Evolutionary conservation across 2,329 filamentous ascomycete species (phyloP).

Genomic region (Blumeria hordei): DNA sequence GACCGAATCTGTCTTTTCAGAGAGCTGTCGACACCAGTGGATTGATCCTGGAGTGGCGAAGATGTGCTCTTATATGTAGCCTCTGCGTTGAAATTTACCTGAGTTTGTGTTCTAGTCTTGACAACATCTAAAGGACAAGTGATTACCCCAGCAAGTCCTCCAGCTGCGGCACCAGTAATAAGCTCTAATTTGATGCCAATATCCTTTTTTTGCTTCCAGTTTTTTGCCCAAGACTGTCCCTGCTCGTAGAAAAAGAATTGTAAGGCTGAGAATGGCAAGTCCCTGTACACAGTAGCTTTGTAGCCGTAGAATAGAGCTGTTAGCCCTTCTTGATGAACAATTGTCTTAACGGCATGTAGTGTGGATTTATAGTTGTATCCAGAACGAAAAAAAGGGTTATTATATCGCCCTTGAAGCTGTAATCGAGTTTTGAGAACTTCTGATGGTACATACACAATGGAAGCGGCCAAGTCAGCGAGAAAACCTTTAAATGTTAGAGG

Average conservation of each 20-base stretch:
- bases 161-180: slow-evolving; percentile 68
- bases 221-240: slow-evolving; percentile 57
- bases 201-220: slow-evolving; percentile 55
- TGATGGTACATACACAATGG: slow-evolving; percentile 82
- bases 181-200: slow-evolving; percentile 74
- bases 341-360: slow-evolving; percentile 62
- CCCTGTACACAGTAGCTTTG: slow-evolving; percentile 81
- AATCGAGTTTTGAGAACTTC: slow-evolving; percentile 95
- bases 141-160: slow-evolving; percentile 77
- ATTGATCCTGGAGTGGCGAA: slow-evolving; percentile 6
- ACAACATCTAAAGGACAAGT: slow-evolving; percentile 95
- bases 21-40: slow-evolving; percentile 11
- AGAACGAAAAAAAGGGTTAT: slow-evolving; percentile 81
- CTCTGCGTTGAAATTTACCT: slow-evolving; percentile 31
- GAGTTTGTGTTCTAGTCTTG: slow-evolving; percentile 89
- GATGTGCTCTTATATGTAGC: slow-evolving; percentile 9
- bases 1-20: slow-evolving; percentile 37
- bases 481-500: slow-evolving; percentile 34
- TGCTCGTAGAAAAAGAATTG: slow-evolving; percentile 99
- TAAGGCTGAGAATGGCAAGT: slow-evolving; percentile 83
- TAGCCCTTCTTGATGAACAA: slow-evolving; percentile 59
- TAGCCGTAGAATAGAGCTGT: slow-evolving; percentile 87
- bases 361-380: slow-evolving; percentile 92
- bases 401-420: slow-evolving; percentile 81
- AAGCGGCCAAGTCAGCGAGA: slow-evolving; percentile 74